Conservation (phyloP, 768 basidiomycete genomes). For the Auricularia auricula-judae region DNA sequence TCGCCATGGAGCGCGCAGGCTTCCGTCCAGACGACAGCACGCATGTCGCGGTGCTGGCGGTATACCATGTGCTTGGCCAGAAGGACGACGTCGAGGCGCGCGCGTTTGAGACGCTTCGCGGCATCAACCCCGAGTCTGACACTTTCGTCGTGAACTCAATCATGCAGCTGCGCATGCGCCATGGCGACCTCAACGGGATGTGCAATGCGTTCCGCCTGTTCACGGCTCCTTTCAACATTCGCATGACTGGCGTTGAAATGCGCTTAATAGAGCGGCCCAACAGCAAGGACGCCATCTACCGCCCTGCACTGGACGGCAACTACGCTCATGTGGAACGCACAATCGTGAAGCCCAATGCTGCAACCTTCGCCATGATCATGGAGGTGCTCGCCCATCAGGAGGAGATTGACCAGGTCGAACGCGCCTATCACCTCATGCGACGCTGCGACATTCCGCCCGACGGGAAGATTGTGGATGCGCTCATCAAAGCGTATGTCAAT, state of each 20-base stretch:
- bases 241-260: slow-evolving; percentile 2
- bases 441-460: slow-evolving; percentile 33
- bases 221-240: slow-evolving; percentile 1
- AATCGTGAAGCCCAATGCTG: slow-evolving; percentile 32
- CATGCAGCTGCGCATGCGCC: slow-evolving; percentile 41
- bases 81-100: slow-evolving; percentile 42
- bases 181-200: neutral
- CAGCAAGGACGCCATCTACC: neutral
- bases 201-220: neutral
- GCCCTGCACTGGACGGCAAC: slow-evolving; percentile 2
- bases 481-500: slow-evolving; percentile 46
- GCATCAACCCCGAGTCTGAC: slow-evolving; percentile 28
- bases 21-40: slow-evolving; percentile 45
- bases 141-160: slow-evolving; percentile 59
- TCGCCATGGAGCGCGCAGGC: slow-evolving; percentile 45
- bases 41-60: slow-evolving; percentile 44
- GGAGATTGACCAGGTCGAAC: slow-evolving; percentile 34
- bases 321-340: neutral
- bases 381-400: slow-evolving; percentile 35
- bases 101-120: slow-evolving; percentile 36
- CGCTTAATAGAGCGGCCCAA: neutral
- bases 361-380: slow-evolving; percentile 55
- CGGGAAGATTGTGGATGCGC: slow-evolving; percentile 34
- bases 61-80: slow-evolving; percentile 49
- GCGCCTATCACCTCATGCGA: slow-evolving; percentile 38